phyloP scores from a whole-genome alignment of 2,329 filamentous ascomycete genomes.

The Fusarium veterinarium region DNA sequence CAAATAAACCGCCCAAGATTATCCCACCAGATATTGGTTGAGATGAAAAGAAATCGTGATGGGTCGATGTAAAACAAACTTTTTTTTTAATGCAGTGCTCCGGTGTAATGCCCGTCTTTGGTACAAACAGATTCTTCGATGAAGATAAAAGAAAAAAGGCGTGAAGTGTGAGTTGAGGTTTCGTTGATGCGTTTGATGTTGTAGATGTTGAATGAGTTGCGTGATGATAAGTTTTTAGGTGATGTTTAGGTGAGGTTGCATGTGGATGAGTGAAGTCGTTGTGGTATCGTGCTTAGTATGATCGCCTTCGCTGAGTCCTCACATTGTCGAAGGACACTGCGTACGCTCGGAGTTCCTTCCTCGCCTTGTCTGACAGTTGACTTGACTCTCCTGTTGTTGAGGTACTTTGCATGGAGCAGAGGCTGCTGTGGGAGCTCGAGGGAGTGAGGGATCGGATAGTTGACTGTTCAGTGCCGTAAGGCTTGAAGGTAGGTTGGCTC shows the following conservation, averaged over 20 bases:
- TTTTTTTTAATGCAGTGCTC: constrained; percentile 64
- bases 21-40: constrained; percentile 33
- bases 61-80: constrained; percentile 44
- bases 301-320: constrained; percentile 69
- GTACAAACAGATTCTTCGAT: constrained; percentile 54
- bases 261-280: constrained; percentile 17
- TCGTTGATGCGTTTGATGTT: constrained; percentile 32
- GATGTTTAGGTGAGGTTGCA: constrained; percentile 2
- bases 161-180: constrained; percentile 34
- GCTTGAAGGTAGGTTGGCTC: constrained; percentile 43
- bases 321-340: constrained; percentile 90
- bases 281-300: constrained; percentile 56
- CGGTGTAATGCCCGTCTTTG: constrained; percentile 60
- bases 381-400: constrained; percentile 63
- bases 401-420: constrained; percentile 80
- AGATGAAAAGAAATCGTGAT: constrained; percentile 37
- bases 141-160: constrained; percentile 38
- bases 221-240: constrained; percentile 37
- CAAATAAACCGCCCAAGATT: constrained; percentile 40
- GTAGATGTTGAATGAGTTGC: constrained; percentile 49
- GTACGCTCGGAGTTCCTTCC: constrained; percentile 85
- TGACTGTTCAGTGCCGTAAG: constrained; percentile 37
- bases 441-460: constrained; percentile 64
- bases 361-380: constrained; percentile 79
- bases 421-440: constrained; percentile 85